A percentile compares a stretch with the other conserved stretches of the same genome.
phyloP scores from a whole-genome alignment of 257 asterid species.

The Leptodermis oblonga region DNA sequence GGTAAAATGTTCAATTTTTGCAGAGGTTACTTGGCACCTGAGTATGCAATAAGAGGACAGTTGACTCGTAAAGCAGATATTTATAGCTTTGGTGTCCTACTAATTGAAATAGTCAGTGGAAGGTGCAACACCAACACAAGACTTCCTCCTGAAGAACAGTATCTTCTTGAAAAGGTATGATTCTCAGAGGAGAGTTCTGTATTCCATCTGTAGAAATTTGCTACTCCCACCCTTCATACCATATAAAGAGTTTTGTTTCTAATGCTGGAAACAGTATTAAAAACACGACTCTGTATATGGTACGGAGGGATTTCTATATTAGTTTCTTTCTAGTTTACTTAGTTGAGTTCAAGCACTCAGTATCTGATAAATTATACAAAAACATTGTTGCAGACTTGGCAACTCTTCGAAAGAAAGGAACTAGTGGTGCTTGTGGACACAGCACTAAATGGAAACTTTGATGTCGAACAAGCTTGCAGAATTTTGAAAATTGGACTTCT shows the following conservation, averaged over 20 bases:
- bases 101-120: conserved; percentile 88
- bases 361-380: neutral
- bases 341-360: neutral
- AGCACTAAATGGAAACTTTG: conserved; percentile 61
- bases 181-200: neutral
- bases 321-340: neutral
- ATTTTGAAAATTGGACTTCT: conserved; percentile 78
- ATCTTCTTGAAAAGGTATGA: conserved; percentile 89
- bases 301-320: neutral
- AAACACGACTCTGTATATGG: neutral
- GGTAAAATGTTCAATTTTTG: conserved; percentile 7
- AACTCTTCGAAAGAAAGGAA: conserved; percentile 59
- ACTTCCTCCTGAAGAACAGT: conserved; percentile 74
- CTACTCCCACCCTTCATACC: too few relatives aligned
- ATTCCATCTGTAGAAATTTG: neutral
- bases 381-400: conserved; percentile 62
- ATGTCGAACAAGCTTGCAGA: conserved; percentile 79
- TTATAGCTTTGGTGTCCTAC: conserved; percentile 93
- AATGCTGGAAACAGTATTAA: too few relatives aligned
- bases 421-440: conserved; percentile 68
- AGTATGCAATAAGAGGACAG: conserved; percentile 87
- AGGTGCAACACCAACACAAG: conserved; percentile 81
- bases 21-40: conserved; percentile 99
- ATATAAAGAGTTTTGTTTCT: too few relatives aligned
- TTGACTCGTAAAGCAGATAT: conserved; percentile 78